These are phyloP conservation scores for Xylariales sp. DNA, from an alignment of 2,329 filamentous ascomycete species.

Conservation along the genomic window DNA sequence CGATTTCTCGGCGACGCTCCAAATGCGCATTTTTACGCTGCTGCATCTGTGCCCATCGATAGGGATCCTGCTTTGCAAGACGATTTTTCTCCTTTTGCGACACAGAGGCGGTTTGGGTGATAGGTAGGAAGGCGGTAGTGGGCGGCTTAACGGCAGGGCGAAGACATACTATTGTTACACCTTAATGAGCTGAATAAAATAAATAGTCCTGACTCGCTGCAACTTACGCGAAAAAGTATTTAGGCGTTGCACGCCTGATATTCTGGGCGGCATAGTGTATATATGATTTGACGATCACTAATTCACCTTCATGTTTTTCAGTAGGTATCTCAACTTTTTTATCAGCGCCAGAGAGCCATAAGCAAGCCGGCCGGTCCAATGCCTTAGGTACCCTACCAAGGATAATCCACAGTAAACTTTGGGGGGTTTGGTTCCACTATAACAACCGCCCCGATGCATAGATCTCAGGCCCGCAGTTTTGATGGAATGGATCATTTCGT, in stretches of 20 bases:
- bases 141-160: constrained; percentile 62
- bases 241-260: constrained; percentile 70
- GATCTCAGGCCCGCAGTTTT: neutral
- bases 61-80: constrained; percentile 80
- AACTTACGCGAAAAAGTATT: constrained; percentile 69
- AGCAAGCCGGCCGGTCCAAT: constrained; percentile 13
- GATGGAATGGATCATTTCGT: constrained; percentile 22
- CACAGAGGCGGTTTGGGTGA: constrained; percentile 71
- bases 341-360: constrained; percentile 11
- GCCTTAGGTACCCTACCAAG: too few species aligned
- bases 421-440: constrained; percentile 9
- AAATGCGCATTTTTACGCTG: constrained; percentile 87
- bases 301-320: constrained; percentile 14
- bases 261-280: constrained; percentile 73
- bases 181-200: constrained; percentile 9
- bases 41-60: constrained; percentile 81
- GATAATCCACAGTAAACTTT: constrained; percentile 10
- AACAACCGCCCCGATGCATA: constrained; percentile 1
- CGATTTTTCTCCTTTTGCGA: constrained; percentile 73
- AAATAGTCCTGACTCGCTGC: constrained; percentile 1
- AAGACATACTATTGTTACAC: constrained; percentile 64
- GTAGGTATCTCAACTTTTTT: constrained; percentile 34
- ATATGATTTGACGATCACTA: constrained; percentile 22
- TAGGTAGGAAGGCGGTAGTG: constrained; percentile 66
- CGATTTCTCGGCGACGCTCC: constrained; percentile 76